Evolutionary conservation across 495 filamentous ascomycete species (phyloP).

Genomic region (Aspergillus diversus): DNA sequence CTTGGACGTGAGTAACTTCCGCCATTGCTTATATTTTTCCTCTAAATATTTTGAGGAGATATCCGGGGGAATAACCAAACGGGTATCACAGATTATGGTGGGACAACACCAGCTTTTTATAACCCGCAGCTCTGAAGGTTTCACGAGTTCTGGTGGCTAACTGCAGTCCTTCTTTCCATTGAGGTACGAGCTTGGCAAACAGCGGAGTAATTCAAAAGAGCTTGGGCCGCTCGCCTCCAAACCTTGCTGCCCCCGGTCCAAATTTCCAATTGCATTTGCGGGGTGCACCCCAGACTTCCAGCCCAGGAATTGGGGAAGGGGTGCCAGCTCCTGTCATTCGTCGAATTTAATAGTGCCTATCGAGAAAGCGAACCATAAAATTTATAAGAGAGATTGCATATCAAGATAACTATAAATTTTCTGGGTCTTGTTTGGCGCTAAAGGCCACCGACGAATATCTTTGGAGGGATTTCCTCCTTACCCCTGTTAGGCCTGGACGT

Average conservation of each 20-base stretch:
- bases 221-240: background rate
- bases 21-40: conserved; percentile 5
- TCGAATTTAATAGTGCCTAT: background rate
- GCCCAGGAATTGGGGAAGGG: background rate
- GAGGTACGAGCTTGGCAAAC: background rate
- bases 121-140: background rate
- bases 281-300: conserved; percentile 13
- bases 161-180: conserved; percentile 4
- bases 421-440: too few species aligned
- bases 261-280: conserved; percentile 6
- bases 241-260: background rate
- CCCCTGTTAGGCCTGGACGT: background rate
- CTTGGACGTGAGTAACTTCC: background rate
- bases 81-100: background rate
- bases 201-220: background rate
- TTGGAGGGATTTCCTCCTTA: conserved; percentile 9
- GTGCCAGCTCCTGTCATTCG: background rate
- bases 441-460: background rate
- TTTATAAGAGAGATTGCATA: too few species aligned
- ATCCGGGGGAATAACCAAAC: background rate
- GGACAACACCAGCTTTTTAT: conserved; percentile 11
- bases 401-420: too few species aligned
- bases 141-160: background rate
- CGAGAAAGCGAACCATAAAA: too few species aligned
- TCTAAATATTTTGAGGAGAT: background rate